Evolutionary conservation across 495 filamentous ascomycete genomes (phyloP).

Genomic region (Penicillium lividum): DNA sequence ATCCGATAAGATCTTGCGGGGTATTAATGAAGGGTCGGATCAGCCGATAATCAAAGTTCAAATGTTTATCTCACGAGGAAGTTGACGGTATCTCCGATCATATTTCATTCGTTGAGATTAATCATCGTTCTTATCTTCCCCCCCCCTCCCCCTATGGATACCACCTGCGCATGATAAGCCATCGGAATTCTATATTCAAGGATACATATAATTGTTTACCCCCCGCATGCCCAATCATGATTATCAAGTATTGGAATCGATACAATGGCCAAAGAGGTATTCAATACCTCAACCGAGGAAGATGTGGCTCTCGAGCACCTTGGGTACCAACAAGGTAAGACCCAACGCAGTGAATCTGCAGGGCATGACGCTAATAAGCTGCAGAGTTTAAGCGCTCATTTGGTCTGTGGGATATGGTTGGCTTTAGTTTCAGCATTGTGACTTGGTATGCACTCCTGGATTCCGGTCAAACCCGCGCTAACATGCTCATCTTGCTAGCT

Average conservation of each 20-base stretch:
- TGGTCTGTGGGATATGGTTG: conserved; percentile 50
- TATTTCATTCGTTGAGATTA: not conserved
- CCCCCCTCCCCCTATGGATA: too few species aligned
- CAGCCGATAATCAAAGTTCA: not conserved
- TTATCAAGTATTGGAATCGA: too few species aligned
- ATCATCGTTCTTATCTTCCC: not conserved
- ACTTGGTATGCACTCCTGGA: conserved; percentile 28
- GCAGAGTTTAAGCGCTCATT: conserved; percentile 52
- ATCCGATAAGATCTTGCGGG: not conserved
- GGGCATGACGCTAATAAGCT: not conserved
- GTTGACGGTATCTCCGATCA: not conserved
- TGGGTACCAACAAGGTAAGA: conserved; percentile 46
- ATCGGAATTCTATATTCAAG: not conserved
- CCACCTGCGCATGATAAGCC: not conserved
- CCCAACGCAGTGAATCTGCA: not conserved
- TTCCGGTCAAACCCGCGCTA: not conserved
- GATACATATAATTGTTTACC: not conserved
- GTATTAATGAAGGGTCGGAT: not conserved
- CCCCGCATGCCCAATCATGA: too few species aligned
- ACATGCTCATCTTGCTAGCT: conserved; percentile 23
- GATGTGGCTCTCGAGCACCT: conserved; percentile 42
- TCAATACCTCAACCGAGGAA: conserved; percentile 30
- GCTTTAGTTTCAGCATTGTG: conserved; percentile 51
- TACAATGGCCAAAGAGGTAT: conserved; percentile 21
- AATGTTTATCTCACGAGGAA: not conserved